phyloP scores from a whole-genome alignment of 768 basidiomycete genomes.

The Trametes cingulata region DNA sequence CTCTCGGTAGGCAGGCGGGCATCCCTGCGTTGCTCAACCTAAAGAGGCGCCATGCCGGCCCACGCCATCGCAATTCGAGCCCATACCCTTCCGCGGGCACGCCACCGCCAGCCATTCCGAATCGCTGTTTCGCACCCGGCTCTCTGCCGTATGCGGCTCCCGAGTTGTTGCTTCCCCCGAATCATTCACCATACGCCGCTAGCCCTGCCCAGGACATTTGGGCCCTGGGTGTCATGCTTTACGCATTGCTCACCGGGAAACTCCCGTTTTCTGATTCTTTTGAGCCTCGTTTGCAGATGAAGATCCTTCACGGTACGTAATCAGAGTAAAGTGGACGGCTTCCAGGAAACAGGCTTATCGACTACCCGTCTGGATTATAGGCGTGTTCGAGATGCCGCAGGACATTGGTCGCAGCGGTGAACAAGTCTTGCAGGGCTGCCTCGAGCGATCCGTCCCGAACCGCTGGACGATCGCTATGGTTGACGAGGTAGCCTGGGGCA shows the following conservation, averaged over 20 bases:
- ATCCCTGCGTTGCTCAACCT: constrained; percentile 36
- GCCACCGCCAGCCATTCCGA: constrained; percentile 33
- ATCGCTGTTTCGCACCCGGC: constrained; percentile 65
- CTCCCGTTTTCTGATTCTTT: constrained; percentile 89
- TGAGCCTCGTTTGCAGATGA: constrained; percentile 89
- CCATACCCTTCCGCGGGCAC: constrained; percentile 36
- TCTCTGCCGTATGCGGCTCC: constrained; percentile 91
- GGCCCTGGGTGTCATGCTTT: constrained; percentile 91
- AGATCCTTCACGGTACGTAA: constrained; percentile 77
- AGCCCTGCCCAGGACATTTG: constrained; percentile 90
- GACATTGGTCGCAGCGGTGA: constrained; percentile 62
- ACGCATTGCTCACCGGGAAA: constrained; percentile 79
- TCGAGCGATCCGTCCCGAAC: constrained; percentile 58
- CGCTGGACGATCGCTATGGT: constrained; percentile 86
- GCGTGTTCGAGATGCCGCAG: constrained; percentile 58
- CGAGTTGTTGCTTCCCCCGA: constrained; percentile 73
- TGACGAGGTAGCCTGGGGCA: constrained; percentile 77
- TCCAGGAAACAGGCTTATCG: constrained; percentile 1
- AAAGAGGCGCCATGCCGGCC: constrained; percentile 40
- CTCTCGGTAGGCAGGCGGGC: constrained; percentile 26
- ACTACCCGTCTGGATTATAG: constrained; percentile 38
- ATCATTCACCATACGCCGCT: constrained; percentile 39
- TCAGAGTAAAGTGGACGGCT: neutral
- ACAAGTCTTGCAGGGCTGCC: constrained; percentile 75
- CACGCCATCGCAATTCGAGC: constrained; percentile 50